A percentile compares a stretch with the other conserved stretches of the same genome.
phyloP scores from a whole-genome alignment of 1,284 basidiomycete genomes.

The Cerioporus squamosus region DNA sequence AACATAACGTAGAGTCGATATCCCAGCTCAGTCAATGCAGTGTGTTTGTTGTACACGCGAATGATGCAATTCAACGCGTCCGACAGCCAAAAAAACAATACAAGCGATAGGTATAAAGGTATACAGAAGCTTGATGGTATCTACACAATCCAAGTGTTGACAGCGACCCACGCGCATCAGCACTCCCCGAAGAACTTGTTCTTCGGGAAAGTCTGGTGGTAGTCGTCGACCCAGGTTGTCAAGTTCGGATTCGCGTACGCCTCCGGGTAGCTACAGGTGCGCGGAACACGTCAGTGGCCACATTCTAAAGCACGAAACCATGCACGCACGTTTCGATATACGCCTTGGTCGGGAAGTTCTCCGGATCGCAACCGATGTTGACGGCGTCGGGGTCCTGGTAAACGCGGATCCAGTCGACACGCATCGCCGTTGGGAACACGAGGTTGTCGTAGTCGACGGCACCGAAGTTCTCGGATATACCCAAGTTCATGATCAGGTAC shows the following conservation, averaged over 20 bases:
- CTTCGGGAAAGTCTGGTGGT: conserved; percentile 38
- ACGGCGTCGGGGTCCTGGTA: conserved; percentile 72
- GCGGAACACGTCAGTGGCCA: neutral
- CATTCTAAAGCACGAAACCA: neutral
- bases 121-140: neutral
- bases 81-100: neutral
- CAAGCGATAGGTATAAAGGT: neutral
- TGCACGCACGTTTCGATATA: conserved; percentile 71
- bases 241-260: conserved; percentile 43
- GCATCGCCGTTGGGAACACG: conserved; percentile 73
- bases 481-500: conserved; percentile 83
- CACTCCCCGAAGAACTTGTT: conserved; percentile 32
- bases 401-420: conserved; percentile 84
- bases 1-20: neutral
- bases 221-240: conserved; percentile 42
- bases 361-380: conserved; percentile 86
- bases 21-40: neutral
- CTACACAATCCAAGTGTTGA: neutral
- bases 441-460: conserved; percentile 67
- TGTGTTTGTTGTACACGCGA: neutral
- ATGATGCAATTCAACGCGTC: neutral
- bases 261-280: conserved; percentile 32
- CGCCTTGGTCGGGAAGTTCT: conserved; percentile 73
- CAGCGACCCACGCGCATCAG: neutral
- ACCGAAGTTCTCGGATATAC: conserved; percentile 82